A percentile compares a stretch with the other conserved stretches of the same genome.
Evolutionary conservation across 163 green algal species (phyloP).

Genomic region (Coccomyxa subellipsoidea): DNA sequence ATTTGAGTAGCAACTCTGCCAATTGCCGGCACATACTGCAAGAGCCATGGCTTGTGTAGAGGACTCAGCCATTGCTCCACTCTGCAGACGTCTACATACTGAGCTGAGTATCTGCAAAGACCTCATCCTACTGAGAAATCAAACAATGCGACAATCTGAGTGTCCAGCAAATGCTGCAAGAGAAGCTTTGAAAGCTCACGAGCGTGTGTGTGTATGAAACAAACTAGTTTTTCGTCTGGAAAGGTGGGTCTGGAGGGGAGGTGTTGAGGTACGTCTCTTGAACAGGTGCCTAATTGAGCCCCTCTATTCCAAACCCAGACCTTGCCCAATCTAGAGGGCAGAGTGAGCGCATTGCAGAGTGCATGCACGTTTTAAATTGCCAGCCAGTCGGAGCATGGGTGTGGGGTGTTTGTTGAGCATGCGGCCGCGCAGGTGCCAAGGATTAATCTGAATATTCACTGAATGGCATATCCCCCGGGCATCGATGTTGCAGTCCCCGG

Average conservation of each 20-base stretch:
- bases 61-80: not conserved
- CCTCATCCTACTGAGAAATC: not conserved
- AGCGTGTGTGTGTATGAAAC: too few species aligned
- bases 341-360: conserved; percentile 93
- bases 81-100: not conserved
- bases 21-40: not conserved
- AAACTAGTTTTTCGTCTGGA: too few species aligned
- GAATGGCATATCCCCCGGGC: too few species aligned
- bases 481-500: conserved; percentile 84
- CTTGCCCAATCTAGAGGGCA: conserved; percentile 20
- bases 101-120: not conserved
- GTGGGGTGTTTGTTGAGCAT: conserved; percentile 62
- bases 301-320: not conserved
- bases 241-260: not conserved
- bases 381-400: conserved; percentile 71
- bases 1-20: not conserved
- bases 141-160: too few species aligned
- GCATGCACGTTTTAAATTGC: too few species aligned
- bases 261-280: not conserved
- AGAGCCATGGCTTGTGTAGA: not conserved
- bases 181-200: too few species aligned
- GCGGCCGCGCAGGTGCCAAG: too few species aligned
- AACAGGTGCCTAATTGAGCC: too few species aligned
- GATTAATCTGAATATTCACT: too few species aligned
- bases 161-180: too few species aligned